phyloP scores from a whole-genome alignment of 352 stramenopile genomes.

The Aphanomyces euteiches region DNA sequence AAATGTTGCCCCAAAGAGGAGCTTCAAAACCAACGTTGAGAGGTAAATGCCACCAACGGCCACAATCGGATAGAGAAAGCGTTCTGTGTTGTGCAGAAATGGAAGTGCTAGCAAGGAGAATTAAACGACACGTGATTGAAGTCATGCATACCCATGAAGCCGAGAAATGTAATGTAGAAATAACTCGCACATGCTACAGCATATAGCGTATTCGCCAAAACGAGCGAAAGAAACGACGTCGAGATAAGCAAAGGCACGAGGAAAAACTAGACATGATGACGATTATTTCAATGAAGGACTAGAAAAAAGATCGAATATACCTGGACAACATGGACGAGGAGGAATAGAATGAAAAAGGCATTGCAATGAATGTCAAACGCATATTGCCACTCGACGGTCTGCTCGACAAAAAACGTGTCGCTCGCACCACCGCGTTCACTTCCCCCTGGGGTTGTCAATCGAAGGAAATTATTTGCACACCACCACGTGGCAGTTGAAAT shows the following conservation, averaged over 20 bases:
- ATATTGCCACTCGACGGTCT: slow-evolving; percentile 98
- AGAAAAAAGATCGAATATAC: slow-evolving; percentile 37
- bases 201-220: slow-evolving; percentile 94
- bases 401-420: slow-evolving; percentile 89
- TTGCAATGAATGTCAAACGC: slow-evolving; percentile 99
- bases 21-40: slow-evolving; percentile 73
- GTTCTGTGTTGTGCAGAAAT: slow-evolving; percentile 88
- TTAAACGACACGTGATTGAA: background rate
- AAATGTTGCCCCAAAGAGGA: slow-evolving; percentile 58
- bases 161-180: slow-evolving; percentile 98
- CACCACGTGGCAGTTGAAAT: slow-evolving; percentile 67
- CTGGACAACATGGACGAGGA: slow-evolving; percentile 93
- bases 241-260: slow-evolving; percentile 91
- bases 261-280: slow-evolving; percentile 87
- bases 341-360: slow-evolving; percentile 96
- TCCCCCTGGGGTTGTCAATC: slow-evolving; percentile 32
- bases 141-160: slow-evolving; percentile 84
- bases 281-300: slow-evolving; percentile 21
- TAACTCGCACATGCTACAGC: slow-evolving; percentile 92
- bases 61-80: slow-evolving; percentile 83
- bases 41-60: slow-evolving; percentile 70
- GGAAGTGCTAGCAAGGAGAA: slow-evolving; percentile 54
- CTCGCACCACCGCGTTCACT: slow-evolving; percentile 26
- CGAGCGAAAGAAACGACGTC: slow-evolving; percentile 82
- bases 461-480: slow-evolving; percentile 67